phyloP scores from a whole-genome alignment of 2,329 filamentous ascomycete genomes.

The Exophiala calicioides region DNA sequence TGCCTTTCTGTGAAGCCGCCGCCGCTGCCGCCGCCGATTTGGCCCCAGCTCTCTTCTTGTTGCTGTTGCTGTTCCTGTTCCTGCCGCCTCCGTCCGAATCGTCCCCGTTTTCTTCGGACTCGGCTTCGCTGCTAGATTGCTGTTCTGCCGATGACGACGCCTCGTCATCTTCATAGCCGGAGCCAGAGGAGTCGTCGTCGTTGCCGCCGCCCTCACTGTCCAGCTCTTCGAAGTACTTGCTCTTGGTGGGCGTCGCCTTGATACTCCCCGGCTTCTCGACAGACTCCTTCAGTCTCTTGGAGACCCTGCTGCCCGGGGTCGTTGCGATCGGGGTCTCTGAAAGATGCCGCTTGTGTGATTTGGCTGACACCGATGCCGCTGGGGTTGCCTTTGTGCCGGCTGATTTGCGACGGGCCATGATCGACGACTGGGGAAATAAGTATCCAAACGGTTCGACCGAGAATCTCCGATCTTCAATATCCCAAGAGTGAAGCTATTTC shows the following conservation, averaged over 20 bases:
- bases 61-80: conserved; percentile 16
- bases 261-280: conserved; percentile 6
- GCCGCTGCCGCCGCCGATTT: conserved; percentile 30
- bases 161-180: conserved; percentile 44
- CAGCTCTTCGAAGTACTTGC: conserved; percentile 50
- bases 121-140: conserved; percentile 21
- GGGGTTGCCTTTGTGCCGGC: conserved; percentile 13
- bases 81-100: conserved; percentile 36
- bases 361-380: conserved; percentile 6
- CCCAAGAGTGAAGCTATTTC: too few species aligned
- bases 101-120: conserved; percentile 32
- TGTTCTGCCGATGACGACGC: conserved; percentile 30
- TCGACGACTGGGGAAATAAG: too few species aligned
- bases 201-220: conserved; percentile 35
- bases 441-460: too few species aligned
- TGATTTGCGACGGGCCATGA: conserved; percentile 22
- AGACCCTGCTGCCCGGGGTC: conserved; percentile 25
- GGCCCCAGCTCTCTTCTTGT: conserved; percentile 22
- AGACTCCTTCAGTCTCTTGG: conserved; percentile 28
- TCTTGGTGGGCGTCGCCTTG: conserved; percentile 48
- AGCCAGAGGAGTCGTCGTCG: conserved; percentile 31
- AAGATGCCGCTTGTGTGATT: conserved; percentile 26
- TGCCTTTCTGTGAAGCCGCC: conserved; percentile 41
- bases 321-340: conserved; percentile 13
- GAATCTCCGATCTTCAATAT: too few species aligned